These are phyloP conservation scores for Verbascum thapsus DNA, from an alignment of 257 asterid species.

Conservation along the genomic window DNA sequence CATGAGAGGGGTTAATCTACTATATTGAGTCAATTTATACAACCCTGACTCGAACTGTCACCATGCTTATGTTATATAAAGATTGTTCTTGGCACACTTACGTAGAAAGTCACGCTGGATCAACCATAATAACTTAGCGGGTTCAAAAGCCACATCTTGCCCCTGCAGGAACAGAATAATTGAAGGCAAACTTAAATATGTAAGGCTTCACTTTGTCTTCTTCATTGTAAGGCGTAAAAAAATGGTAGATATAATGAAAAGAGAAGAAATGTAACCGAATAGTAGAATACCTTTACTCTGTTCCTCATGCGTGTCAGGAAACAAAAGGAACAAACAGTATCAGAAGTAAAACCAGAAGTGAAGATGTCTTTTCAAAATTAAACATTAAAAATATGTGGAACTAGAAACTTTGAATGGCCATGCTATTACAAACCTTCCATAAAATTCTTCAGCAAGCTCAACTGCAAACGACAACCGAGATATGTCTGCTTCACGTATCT, in stretches of 20 bases:
- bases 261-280: constrained; percentile 2
- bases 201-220: constrained; percentile 13
- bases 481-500: constrained; percentile 99
- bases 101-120: constrained; percentile 99
- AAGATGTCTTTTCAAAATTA: constrained; percentile 21
- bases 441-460: constrained; percentile 99
- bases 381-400: neutral
- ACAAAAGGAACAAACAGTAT: constrained; percentile 35
- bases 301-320: constrained; percentile 31
- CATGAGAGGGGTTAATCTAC: neutral
- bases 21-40: constrained; percentile 15
- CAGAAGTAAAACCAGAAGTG: constrained; percentile 31
- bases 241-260: neutral
- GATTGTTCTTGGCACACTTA: constrained; percentile 40
- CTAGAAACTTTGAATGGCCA: constrained; percentile 22
- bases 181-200: constrained; percentile 7
- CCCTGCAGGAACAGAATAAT: constrained; percentile 62
- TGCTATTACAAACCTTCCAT: constrained; percentile 71
- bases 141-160: constrained; percentile 94
- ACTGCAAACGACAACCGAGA: constrained; percentile 92
- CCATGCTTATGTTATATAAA: constrained; percentile 3
- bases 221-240: neutral
- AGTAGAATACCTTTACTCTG: constrained; percentile 85
- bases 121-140: constrained; percentile 96
- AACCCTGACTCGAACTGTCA: neutral